phyloP scores from a whole-genome alignment of 1,139 yeast genomes.

The Zhuliangozyma blackwelliae region DNA sequence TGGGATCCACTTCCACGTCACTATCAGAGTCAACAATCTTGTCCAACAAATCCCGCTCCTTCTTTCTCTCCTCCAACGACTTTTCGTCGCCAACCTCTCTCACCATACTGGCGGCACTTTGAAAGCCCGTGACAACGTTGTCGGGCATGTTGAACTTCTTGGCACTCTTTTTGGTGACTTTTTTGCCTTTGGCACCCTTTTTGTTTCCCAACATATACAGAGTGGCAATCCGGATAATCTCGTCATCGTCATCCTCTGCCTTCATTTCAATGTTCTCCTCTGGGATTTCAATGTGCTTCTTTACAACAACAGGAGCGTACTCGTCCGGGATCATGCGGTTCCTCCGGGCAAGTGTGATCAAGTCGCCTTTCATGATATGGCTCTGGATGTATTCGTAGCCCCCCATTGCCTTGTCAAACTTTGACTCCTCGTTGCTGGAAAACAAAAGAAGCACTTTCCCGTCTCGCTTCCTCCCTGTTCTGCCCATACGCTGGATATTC shows the following conservation, averaged over 20 bases:
- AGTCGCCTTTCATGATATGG: constrained; percentile 43
- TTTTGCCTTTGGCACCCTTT: constrained; percentile 7
- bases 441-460: constrained; percentile 80
- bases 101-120: constrained; percentile 51
- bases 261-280: constrained; percentile 58
- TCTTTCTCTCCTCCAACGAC: constrained; percentile 11
- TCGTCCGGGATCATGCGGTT: constrained; percentile 65
- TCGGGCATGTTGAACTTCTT: constrained; percentile 74
- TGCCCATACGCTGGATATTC: constrained; percentile 92
- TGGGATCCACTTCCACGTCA: constrained; percentile 7
- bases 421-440: constrained; percentile 71
- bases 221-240: constrained; percentile 61
- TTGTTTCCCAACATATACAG: constrained; percentile 31
- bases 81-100: constrained; percentile 19
- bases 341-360: constrained; percentile 40
- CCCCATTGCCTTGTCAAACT: constrained; percentile 80
- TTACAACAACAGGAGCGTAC: constrained; percentile 51
- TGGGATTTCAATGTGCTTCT: constrained; percentile 59
- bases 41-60: constrained; percentile 17
- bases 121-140: constrained; percentile 67
- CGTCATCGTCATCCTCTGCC: constrained; percentile 58
- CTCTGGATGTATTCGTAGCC: constrained; percentile 79
- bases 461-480: constrained; percentile 93
- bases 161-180: constrained; percentile 14
- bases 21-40: constrained; percentile 20